Percentiles rank a stretch among this genome's conserved stretches.
These are phyloP conservation scores for Solanum peruvianum DNA, from an alignment of 257 asterid genomes.

Conservation along the genomic window DNA sequence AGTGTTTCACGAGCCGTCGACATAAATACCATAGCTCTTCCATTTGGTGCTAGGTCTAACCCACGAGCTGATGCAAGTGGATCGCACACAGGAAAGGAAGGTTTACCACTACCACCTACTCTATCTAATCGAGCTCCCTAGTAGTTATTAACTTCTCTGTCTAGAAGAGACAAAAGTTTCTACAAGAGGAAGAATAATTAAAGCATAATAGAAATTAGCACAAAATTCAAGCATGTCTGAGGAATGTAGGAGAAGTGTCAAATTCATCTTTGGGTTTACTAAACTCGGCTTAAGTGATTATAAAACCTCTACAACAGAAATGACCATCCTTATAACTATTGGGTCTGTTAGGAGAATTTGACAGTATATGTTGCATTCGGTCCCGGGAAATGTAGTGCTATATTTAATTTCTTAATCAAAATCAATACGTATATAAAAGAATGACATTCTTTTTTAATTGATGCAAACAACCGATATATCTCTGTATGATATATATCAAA, in stretches of 20 bases:
- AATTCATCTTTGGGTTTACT: neutral
- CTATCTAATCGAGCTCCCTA: no score
- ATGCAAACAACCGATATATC: neutral
- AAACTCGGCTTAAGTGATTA: no score
- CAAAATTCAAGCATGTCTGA: neutral
- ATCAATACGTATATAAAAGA: no score
- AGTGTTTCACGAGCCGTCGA: neutral
- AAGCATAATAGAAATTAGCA: neutral
- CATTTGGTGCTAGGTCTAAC: conserved; percentile 19
- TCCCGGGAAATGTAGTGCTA: no score
- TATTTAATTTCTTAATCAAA: no score
- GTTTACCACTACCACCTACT: neutral
- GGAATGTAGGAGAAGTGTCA: neutral
- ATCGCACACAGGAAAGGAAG: neutral
- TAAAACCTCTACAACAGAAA: no score
- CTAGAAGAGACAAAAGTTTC: conserved; percentile 11
- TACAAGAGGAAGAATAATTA: neutral
- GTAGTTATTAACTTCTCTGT: conserved; percentile 16
- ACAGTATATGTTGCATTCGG: no score
- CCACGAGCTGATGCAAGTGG: conserved; percentile 14
- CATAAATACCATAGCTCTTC: conserved; percentile 7
- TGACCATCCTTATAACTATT: no score
- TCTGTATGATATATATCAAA: no score
- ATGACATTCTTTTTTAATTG: neutral
- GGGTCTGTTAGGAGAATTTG: no score